Conservation (phyloP, 768 basidiomycete species). For the Psilocybe cyanescens region DNA sequence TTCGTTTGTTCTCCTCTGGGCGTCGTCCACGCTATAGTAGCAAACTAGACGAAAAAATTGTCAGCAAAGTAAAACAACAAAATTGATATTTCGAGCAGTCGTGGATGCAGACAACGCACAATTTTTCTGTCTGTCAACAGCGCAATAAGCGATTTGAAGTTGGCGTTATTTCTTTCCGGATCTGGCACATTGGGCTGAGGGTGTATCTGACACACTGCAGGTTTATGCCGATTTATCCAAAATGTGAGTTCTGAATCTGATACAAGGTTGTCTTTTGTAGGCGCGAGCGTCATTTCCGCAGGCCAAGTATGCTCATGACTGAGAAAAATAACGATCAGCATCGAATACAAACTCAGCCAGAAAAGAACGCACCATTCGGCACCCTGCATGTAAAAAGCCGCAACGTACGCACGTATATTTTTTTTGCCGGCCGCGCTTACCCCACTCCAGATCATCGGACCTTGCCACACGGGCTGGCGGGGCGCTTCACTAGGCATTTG, state of each 20-base stretch:
- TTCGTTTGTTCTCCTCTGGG: conserved; percentile 45
- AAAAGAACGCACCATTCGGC: conserved; percentile 35
- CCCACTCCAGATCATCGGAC: conserved; percentile 50
- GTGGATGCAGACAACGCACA: conserved; percentile 35
- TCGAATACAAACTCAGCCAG: neutral
- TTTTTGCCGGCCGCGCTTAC: conserved; percentile 38
- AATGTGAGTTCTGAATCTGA: conserved; percentile 39
- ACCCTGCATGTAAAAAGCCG: conserved; percentile 30
- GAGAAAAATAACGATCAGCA: neutral
- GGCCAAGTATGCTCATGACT: conserved; percentile 65
- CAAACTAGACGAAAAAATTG: conserved; percentile 39
- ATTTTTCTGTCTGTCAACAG: conserved; percentile 46
- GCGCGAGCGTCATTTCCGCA: conserved; percentile 38
- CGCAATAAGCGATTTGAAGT: conserved; percentile 43
- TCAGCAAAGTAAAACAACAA: neutral
- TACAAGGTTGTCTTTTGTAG: conserved; percentile 44
- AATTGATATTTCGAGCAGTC: no score
- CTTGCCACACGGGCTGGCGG: conserved; percentile 46
- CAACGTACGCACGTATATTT: conserved; percentile 47
- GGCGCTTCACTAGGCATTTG: neutral
- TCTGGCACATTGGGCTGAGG: conserved; percentile 34
- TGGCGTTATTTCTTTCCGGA: conserved; percentile 42
- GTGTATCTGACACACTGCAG: conserved; percentile 46
- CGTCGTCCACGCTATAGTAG: conserved; percentile 52
- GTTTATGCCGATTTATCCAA: conserved; percentile 51